Percentiles rank a stretch among this genome's conserved stretches.
These are phyloP conservation scores for Ogataea nakhonphanomensis DNA, from an alignment of 805 yeast genomes.

Conservation along the genomic window DNA sequence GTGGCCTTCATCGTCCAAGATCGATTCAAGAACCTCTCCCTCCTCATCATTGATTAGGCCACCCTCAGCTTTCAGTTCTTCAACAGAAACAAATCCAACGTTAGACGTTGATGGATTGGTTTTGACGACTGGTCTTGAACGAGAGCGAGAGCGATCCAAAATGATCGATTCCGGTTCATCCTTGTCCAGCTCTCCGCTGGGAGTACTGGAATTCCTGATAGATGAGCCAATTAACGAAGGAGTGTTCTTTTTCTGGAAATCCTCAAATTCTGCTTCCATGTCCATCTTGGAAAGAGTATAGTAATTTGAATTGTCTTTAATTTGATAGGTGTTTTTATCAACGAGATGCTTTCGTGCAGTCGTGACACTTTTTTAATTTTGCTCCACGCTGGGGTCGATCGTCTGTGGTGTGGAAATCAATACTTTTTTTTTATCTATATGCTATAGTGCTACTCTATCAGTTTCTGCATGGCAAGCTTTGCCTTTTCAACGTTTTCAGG, in stretches of 20 bases:
- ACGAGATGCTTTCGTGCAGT: no score
- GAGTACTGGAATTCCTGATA: constrained; percentile 29
- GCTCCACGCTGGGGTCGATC: constrained; percentile 5
- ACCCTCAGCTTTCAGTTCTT: constrained; percentile 41
- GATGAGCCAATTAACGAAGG: constrained; percentile 57
- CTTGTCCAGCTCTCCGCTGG: constrained; percentile 19
- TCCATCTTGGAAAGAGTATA: constrained; percentile 36
- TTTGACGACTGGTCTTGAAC: constrained; percentile 43
- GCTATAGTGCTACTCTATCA: constrained; percentile 47
- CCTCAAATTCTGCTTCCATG: constrained; percentile 50
- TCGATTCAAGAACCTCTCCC: constrained; percentile 49
- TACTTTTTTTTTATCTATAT: constrained; percentile 22
- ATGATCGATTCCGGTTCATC: constrained; percentile 9
- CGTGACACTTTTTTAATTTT: background rate
- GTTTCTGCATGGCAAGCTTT: constrained; percentile 53
- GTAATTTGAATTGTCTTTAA: background rate
- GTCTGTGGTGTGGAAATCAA: constrained; percentile 1
- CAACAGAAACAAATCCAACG: constrained; percentile 28
- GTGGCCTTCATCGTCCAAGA: constrained; percentile 52
- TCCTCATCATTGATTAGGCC: constrained; percentile 59
- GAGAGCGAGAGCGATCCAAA: constrained; percentile 23
- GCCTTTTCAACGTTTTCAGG: constrained; percentile 65
- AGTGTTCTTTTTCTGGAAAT: constrained; percentile 42
- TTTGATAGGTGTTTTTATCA: constrained; percentile 3
- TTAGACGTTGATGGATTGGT: constrained; percentile 32